Conservation (phyloP, 129 eudicot species). For the Solidago caesia region DNA sequence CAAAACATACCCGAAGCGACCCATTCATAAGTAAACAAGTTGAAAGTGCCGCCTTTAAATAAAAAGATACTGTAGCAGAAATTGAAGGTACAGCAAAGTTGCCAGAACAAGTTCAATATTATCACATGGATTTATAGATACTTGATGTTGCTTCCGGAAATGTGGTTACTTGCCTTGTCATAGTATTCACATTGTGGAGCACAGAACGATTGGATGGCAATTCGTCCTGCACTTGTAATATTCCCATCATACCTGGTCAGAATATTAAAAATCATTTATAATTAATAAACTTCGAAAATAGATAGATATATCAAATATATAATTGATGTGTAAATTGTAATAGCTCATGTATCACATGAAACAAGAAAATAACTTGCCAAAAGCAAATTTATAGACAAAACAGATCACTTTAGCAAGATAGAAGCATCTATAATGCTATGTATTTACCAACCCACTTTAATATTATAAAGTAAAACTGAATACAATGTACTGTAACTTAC, state of each 20-base stretch:
- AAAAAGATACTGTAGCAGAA: not conserved
- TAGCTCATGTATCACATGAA: not conserved
- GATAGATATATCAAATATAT: not conserved
- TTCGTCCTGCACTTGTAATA: constrained; percentile 65
- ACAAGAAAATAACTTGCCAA: not conserved
- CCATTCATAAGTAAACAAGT: not conserved
- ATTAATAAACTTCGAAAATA: not conserved
- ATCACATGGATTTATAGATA: constrained; percentile 3
- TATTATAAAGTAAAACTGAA: not conserved
- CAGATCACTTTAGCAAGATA: not conserved
- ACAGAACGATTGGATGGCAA: constrained; percentile 88
- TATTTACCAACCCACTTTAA: not conserved
- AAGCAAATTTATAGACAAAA: not conserved
- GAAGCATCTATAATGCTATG: not conserved
- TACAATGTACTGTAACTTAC: not conserved
- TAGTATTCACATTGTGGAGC: constrained; percentile 85
- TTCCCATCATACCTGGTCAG: constrained; percentile 54
- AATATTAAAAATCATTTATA: constrained; percentile 5
- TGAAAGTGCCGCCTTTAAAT: not conserved
- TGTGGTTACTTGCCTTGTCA: constrained; percentile 50
- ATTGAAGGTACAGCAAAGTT: not conserved
- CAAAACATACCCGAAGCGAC: not conserved
- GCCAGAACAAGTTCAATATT: constrained; percentile 16
- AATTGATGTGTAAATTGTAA: too few relatives aligned
- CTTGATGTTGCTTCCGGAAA: not conserved